Evolutionary conservation across 345 rosid species (phyloP).

Genomic region (Erodium maritimum): DNA sequence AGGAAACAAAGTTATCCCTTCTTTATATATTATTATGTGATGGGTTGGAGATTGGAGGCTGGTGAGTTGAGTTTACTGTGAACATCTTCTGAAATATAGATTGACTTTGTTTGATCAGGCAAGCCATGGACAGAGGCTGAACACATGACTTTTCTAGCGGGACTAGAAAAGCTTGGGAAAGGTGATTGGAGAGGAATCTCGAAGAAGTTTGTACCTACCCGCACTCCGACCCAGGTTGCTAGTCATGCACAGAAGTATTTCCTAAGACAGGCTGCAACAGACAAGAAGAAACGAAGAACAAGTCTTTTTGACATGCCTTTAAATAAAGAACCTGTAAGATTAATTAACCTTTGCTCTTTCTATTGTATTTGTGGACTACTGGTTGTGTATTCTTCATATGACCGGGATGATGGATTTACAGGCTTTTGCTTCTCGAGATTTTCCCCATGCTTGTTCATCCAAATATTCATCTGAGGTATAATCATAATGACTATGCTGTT

Average conservation of each 20-base stretch:
- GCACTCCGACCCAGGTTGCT: conserved; percentile 60
- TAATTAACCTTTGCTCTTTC: neutral
- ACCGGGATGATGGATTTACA: conserved; percentile 3
- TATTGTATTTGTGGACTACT: neutral
- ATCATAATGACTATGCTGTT: neutral
- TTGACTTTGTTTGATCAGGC: conserved; percentile 17
- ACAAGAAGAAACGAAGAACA: conserved; percentile 40
- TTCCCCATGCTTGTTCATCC: neutral
- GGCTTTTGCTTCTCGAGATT: conserved; percentile 7
- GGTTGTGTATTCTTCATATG: neutral
- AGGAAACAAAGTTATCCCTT: no score
- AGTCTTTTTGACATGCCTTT: conserved; percentile 45
- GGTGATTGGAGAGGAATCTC: conserved; percentile 73
- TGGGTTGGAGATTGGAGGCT: neutral
- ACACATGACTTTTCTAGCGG: conserved; percentile 35
- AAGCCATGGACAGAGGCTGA: conserved; percentile 65
- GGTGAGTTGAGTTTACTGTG: neutral
- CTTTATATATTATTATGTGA: no score
- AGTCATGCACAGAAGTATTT: conserved; percentile 73
- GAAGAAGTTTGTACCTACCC: conserved; percentile 31
- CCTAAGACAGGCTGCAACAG: conserved; percentile 21
- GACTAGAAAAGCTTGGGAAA: conserved; percentile 41
- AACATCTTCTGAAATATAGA: neutral
- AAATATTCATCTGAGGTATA: conserved; percentile 7
- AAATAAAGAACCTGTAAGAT: conserved; percentile 14